phyloP scores from a whole-genome alignment of 257 asterid genomes.

The Solanum pennellii region DNA sequence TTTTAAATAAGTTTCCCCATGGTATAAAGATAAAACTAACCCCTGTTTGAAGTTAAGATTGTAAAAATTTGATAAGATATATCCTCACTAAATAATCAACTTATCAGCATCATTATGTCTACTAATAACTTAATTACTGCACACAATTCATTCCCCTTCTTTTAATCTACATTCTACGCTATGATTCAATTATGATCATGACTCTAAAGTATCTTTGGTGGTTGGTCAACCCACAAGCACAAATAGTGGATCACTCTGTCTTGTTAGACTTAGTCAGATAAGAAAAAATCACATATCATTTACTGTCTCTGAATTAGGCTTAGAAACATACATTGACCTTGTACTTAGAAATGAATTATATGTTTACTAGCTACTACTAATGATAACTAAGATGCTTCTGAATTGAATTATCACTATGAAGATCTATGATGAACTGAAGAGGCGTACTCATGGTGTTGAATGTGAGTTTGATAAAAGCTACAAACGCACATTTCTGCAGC shows the following conservation, averaged over 20 bases:
- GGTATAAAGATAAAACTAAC: conserved; percentile 1
- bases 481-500: conserved; percentile 45
- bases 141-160: neutral
- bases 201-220: conserved; percentile 16
- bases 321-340: no score
- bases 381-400: no score
- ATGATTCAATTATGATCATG: conserved; percentile 20
- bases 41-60: conserved; percentile 14
- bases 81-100: conserved; percentile 19
- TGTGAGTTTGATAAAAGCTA: conserved; percentile 21
- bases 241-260: neutral
- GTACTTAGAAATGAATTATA: no score
- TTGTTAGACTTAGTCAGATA: neutral
- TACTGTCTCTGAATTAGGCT: no score
- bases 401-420: no score
- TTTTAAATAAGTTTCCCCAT: neutral
- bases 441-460: no score
- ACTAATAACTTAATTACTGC: neutral
- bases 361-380: no score
- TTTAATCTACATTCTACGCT: neutral
- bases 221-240: neutral
- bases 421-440: no score
- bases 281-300: neutral
- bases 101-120: conserved; percentile 12
- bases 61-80: conserved; percentile 23